A percentile compares a stretch with the other conserved stretches of the same genome.
Conservation (phyloP, 352 stramenopile genomes). For the Pythium oligandrum region DNA sequence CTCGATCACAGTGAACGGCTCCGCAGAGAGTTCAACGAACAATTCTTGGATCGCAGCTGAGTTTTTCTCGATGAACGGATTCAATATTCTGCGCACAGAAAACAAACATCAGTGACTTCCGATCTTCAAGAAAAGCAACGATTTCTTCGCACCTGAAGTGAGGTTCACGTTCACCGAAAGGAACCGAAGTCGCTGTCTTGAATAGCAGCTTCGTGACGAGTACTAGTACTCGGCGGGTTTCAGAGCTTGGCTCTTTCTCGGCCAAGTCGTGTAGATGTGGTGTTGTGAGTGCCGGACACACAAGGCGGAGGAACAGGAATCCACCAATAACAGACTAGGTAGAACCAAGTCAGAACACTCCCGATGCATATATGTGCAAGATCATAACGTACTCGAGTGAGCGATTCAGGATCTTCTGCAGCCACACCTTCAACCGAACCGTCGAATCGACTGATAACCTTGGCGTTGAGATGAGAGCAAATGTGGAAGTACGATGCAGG, state of each 20-base stretch:
- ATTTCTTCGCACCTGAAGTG: conserved; percentile 55
- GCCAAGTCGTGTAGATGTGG: conserved; percentile 80
- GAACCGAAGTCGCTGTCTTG: conserved; percentile 83
- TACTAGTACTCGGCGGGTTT: conserved; percentile 81
- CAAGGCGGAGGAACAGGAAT: conserved; percentile 86
- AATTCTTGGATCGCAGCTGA: conserved; percentile 71
- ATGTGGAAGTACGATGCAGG: conserved; percentile 38
- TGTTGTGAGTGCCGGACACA: conserved; percentile 85
- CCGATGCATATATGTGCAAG: no score
- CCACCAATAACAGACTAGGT: conserved; percentile 77
- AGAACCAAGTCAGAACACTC: not conserved
- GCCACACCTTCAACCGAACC: conserved; percentile 28
- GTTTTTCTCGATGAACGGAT: conserved; percentile 85
- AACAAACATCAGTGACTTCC: not conserved
- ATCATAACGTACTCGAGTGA: conserved; percentile 21
- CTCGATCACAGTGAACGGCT: conserved; percentile 60
- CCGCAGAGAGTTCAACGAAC: conserved; percentile 65
- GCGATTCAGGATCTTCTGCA: conserved; percentile 20
- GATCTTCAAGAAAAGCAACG: conserved; percentile 1
- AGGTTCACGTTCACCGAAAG: conserved; percentile 80
- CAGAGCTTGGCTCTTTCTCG: conserved; percentile 57
- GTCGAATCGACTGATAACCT: conserved; percentile 36
- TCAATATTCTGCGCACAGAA: conserved; percentile 52
- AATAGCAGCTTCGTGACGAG: conserved; percentile 87
- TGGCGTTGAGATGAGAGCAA: conserved; percentile 35